Evolutionary conservation across 352 stramenopile species (phyloP), one percentile per base, ranked within the genome.

Genomic region (Globisporangium heterothallicum): DNA sequence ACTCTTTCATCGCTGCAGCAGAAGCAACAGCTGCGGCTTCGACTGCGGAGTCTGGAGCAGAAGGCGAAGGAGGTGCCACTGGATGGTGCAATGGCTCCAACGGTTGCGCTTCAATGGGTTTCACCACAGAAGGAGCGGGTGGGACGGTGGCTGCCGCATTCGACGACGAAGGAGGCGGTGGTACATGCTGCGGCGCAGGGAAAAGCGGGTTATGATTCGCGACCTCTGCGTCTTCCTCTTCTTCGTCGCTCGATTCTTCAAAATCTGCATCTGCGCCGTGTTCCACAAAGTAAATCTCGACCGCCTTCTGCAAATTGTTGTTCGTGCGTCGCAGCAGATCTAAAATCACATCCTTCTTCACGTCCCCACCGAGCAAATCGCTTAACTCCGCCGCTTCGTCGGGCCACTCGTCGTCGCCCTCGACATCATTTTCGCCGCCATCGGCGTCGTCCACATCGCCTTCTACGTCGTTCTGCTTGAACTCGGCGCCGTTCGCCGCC

Each of bases 271-370:
- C 63, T 24, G 51, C 50, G 21, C 63, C 74, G 49, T 83, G 79
- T 55, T 94, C 75, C 1, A 63, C 62, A 45, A 94, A 94, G 51
- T 82, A 92, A 29, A 91, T 70, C 49, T 92, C 81, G 24, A 91
- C 81, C 0, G 84, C 77, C 50, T 86, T 84, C 40, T 89, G 72
- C 34, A 92, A 44, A 42, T 94, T 78, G 54, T 84, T 73, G 21
- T 73, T 71, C n/a, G 81, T 86, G 50, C 81, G 72, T 6, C 55
- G 61, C 25, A 94, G 59, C 25, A 94, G 61, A 25, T 42, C 63
- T 27, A 75, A 32, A 42, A 94, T 85, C 18, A 70, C 49, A 19
- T 83, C 66, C 27, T 68, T 65, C 46, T 70, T 61, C 3, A 91
- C 71, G 49, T 88, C 65, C 35, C 78, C 79, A 19, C 79, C 81